phyloP scores from a whole-genome alignment of 257 asterid species.

The Gentiana dahurica region DNA sequence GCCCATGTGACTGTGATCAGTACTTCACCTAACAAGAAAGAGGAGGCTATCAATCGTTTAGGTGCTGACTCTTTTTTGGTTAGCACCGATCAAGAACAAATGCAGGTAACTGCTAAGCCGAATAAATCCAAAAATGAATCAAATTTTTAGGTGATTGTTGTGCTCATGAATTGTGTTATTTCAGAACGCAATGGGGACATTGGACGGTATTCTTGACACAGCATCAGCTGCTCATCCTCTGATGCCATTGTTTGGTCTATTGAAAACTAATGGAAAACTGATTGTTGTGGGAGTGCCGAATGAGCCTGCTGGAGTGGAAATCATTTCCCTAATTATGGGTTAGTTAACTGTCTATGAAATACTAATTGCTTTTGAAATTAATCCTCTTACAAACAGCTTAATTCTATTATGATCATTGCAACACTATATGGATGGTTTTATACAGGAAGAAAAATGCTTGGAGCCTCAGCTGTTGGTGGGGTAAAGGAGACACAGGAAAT shows the following conservation, averaged over 20 bases:
- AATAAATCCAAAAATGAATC: too few relatives aligned
- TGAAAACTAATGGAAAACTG: conserved; percentile 45
- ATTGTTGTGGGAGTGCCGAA: conserved; percentile 53
- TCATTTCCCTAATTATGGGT: neutral
- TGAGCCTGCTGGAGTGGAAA: conserved; percentile 29
- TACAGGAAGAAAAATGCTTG: conserved; percentile 14
- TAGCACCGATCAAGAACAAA: conserved; percentile 19
- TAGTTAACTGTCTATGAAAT: neutral
- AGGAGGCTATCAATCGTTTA: conserved; percentile 28
- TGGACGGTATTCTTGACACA: conserved; percentile 53
- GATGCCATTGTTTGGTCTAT: conserved; percentile 27
- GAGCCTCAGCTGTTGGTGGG: conserved; percentile 10
- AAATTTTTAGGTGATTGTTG: too few relatives aligned
- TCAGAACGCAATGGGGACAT: conserved; percentile 3
- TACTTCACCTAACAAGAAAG: conserved; percentile 24
- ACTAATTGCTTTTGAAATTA: too few relatives aligned
- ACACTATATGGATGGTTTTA: neutral
- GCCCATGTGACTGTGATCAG: conserved; percentile 33
- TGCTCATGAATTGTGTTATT: too few relatives aligned
- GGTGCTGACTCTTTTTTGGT: conserved; percentile 35
- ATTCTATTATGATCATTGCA: neutral
- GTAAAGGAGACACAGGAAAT: conserved; percentile 10
- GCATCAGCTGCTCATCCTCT: conserved; percentile 41
- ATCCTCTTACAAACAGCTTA: too few relatives aligned
- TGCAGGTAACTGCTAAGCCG: conserved; percentile 21